Percentiles rank a stretch among this genome's conserved stretches.
Evolutionary conservation across 768 basidiomycete species (phyloP).

Genomic region (Auricularia heimuer): DNA sequence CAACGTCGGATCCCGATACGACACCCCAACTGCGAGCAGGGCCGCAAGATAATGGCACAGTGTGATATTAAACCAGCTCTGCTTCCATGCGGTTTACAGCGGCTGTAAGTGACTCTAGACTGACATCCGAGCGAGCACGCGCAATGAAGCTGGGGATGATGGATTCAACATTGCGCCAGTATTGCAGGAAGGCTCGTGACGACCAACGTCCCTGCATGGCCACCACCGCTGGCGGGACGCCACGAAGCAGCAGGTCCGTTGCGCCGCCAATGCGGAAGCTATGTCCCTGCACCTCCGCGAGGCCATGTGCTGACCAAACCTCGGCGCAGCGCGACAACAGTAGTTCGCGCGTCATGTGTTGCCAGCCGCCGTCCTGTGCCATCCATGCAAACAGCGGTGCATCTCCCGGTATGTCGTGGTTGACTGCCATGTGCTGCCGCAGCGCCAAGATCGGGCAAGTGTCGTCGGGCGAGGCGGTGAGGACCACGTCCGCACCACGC

Average conservation of each 20-base stretch:
- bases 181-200: slow-evolving; percentile 25
- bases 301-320: not conserved
- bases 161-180: slow-evolving; percentile 19
- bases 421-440: not conserved
- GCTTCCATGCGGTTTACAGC: not conserved
- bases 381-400: not conserved
- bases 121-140: not conserved
- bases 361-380: not conserved
- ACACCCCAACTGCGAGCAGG: not conserved
- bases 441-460: not conserved
- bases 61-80: not conserved
- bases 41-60: not conserved
- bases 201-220: slow-evolving; percentile 23
- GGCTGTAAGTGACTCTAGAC: not conserved
- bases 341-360: not conserved
- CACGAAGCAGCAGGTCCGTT: slow-evolving; percentile 18
- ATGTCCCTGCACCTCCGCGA: slow-evolving; percentile 15
- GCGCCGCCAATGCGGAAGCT: slow-evolving; percentile 28
- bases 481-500: not conserved
- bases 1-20: not conserved
- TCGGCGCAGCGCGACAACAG: not conserved
- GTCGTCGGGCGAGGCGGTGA: not conserved
- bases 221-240: slow-evolving; percentile 25
- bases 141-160: not conserved
- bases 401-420: not conserved